Evolutionary conservation across 805 yeast genomes (phyloP), one percentile per base, ranked within the genome.

Genomic region (Groenewaldozyma tartarivorans): DNA sequence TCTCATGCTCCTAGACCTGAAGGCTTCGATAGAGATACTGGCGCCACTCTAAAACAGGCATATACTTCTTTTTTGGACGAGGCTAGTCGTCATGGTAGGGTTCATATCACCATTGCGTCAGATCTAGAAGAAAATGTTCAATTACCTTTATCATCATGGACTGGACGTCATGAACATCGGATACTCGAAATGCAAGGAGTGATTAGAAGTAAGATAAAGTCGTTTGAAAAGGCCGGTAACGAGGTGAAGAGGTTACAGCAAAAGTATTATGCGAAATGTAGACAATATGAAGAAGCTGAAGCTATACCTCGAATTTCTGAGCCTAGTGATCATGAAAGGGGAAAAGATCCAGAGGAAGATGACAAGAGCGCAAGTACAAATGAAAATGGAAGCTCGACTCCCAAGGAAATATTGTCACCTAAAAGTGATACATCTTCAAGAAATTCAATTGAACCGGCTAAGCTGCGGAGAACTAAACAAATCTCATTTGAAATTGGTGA

Each of bases 141-240:
- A 40, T 68, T 67, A 6, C 94, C 94, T 0, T 81, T 85, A 48
- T 57, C 72, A 6, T 69, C 69, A 49, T 85, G 92, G 90, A 69
- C 82, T 40, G 61, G 62, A 18, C 83, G 77, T 38, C 94, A 85
- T 60, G 71, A 70, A 43, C 71, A 70, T 45, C 62, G 90, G 34
- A 68, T 84, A 1, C 71, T 67, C 29, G 72, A 70, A 46, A 71
- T 79, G 20, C 78, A 78, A 44, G 64, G 69, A 41, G 60, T 64
- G 4, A 60, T 82, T 18, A 55, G 58, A 31, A 67, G 61, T 7
- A 74, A 72, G 42, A 66, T 74, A 22, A 67, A 68, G 42, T 66
- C 61, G 20, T 81, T 74, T 55, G 67, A 70, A 31, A 65, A 60
- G 37, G 63, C 64, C 48, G 53, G 54, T 5, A 57, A 62, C 29